Base-by-base conservation (phyloP, 441 rosid species). In the Capsella rubella region DNA sequence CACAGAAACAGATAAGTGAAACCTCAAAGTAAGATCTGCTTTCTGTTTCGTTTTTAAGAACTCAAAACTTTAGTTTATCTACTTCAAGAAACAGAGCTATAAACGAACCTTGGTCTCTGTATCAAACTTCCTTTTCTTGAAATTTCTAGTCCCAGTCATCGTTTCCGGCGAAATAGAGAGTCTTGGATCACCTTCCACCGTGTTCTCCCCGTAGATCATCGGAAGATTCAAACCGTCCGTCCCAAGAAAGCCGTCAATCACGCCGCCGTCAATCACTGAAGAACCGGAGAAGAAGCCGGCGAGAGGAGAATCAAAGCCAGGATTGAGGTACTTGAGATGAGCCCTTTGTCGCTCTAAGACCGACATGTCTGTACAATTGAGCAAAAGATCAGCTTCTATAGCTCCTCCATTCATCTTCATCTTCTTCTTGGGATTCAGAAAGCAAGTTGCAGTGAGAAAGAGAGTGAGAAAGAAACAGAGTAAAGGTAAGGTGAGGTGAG, bases 291-390 rank as follows among this genome's bases (percentile, higher is more conserved):
- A 69, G 70, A 74, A 63, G 51, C 85, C 69, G 3, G 81, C 4
- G 73, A 59, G 25, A 87, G 83, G n/a, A 82, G 85, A 70, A 76
- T 14, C 71, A 78, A 32, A 65, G 57, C 11, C 64, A 60, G 27
- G 82, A n/a, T 83, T 78, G 28, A 81, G 82, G 82, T 84, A 81
- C 64, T 78, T 80, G 72, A 69, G 62, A 39, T 81, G 74, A 76
- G 84, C 82, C 54, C 83, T 79, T 78, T 87, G 97, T 57, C 93
- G 77, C 50, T 90, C 93, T 31, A 89, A 81, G 63, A 87, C 89
- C 0, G 91, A 87, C 85, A 81, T 62, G 79, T 88, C 88, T 14
- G 88, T 65, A 68, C 73, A 83, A 64, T 82, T 86, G 68, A 85
- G 64, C 60, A 87, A 68, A 77, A 64, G 56, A 8, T 81, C 59